Percentiles rank a stretch among this genome's conserved stretches.
Evolutionary conservation across 2,329 filamentous ascomycete species (phyloP).

Genomic region (Ophiosphaerella korrae): DNA sequence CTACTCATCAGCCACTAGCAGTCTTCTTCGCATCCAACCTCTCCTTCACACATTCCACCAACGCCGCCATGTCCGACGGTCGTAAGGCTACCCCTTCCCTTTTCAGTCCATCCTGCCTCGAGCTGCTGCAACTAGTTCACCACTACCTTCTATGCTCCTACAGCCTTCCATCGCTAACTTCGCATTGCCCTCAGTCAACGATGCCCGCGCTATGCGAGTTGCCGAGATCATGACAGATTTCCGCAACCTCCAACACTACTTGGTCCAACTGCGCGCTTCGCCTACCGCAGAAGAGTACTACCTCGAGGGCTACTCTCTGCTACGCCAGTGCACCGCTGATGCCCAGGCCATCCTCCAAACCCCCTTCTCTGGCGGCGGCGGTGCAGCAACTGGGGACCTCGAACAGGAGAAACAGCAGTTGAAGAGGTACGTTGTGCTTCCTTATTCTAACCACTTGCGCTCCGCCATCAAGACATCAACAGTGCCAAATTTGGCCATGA

Average conservation of each 20-base stretch:
- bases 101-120: not conserved
- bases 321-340: slow-evolving; percentile 61
- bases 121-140: slow-evolving; percentile 3
- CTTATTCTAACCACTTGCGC: not conserved
- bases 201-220: slow-evolving; percentile 66
- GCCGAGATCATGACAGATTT: slow-evolving; percentile 69
- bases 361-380: slow-evolving; percentile 55
- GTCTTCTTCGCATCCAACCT: slow-evolving; percentile 20
- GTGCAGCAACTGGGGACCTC: slow-evolving; percentile 51
- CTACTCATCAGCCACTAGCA: slow-evolving; percentile 5
- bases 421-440: slow-evolving; percentile 54
- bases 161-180: slow-evolving; percentile 3
- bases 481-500: too few relatives aligned
- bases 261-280: slow-evolving; percentile 59
- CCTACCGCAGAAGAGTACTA: slow-evolving; percentile 61
- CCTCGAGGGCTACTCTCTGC: slow-evolving; percentile 63
- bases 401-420: slow-evolving; percentile 63
- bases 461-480: not conserved
- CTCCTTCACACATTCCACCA: slow-evolving; percentile 2
- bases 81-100: slow-evolving; percentile 50
- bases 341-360: slow-evolving; percentile 60
- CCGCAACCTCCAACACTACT: slow-evolving; percentile 64
- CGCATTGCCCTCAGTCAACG: slow-evolving; percentile 58
- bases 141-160: not conserved
- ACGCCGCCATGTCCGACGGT: slow-evolving; percentile 60